These are phyloP conservation scores for Babesia bovis DNA, from an alignment of 169 alveolate genomes.

Conservation along the genomic window DNA sequence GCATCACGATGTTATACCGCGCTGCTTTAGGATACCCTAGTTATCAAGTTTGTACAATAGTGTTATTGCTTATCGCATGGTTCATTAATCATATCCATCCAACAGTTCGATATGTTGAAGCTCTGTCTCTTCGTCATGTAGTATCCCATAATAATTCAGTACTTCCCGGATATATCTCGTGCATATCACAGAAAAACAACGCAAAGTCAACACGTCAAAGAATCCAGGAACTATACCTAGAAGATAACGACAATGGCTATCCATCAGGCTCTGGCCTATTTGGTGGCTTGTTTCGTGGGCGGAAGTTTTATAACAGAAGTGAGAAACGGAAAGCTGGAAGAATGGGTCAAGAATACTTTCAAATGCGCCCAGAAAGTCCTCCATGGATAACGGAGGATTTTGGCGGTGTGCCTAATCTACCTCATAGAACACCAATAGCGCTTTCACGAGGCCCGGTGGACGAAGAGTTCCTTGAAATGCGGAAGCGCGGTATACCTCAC, in stretches of 20 bases:
- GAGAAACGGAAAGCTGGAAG: not conserved
- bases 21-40: too few relatives aligned
- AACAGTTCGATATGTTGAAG: too few relatives aligned
- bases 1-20: too few relatives aligned
- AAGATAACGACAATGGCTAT: not conserved
- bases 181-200: not conserved
- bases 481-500: constrained; percentile 26
- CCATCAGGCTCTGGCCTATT: not conserved
- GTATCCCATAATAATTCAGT: too few relatives aligned
- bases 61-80: too few relatives aligned
- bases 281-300: not conserved
- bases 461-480: constrained; percentile 34
- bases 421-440: constrained; percentile 16
- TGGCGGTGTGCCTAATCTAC: constrained; percentile 27
- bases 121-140: too few relatives aligned
- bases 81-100: too few relatives aligned
- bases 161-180: too few relatives aligned
- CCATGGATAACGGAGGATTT: constrained; percentile 24
- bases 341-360: not conserved
- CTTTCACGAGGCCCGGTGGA: constrained; percentile 10
- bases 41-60: too few relatives aligned
- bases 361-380: not conserved
- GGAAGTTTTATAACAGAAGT: constrained; percentile 1
- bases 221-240: too few relatives aligned
- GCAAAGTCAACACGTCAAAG: not conserved